Evolutionary conservation across 2,329 filamentous ascomycete genomes (phyloP), one percentile per base, ranked within the genome.

Genomic region (Pezicula carpinea): DNA sequence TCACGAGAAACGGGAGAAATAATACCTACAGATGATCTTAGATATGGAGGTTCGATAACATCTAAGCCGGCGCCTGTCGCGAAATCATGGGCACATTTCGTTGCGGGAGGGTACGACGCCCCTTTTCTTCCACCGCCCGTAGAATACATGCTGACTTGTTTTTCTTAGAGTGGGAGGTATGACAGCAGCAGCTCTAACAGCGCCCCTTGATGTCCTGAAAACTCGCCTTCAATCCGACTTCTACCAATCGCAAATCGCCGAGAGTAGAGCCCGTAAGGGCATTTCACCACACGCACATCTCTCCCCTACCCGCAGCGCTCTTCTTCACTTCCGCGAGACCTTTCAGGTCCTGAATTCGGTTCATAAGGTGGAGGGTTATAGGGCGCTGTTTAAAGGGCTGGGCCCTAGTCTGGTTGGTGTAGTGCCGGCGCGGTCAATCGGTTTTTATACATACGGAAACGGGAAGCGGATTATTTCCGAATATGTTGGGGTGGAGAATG

Each of bases 141-240:
- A 11, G 32, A 29, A 10, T 36, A 40, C 41, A 39, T 52, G 15
- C 47, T 49, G 29, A 53, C 39, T 33, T 49, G 50, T 47, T 49
- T 44, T 47, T 10, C 39, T 48, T 40, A 95, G 91, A 35, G 70
- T 89, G 44, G 91, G 91, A 58, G 91, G 91, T 57, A 95, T 96
- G 84, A 90, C 89, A 15, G 85, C 92, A 10, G 88, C 92, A 19
- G 84, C 87, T n/a, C 70, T 96, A n/a, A 96, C 92, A 2, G 90
- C 89, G 7, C 92, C 92, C 18, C 85, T 97, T 50, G 92, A 96
- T 63, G 91, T 96, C 26, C 78, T 97, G 43, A 95, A 95, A 67
- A 97, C 92, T 10, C 83, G 92, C 31, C 75, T 97, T 3, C 92
- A 97, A 66, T 95, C 89, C 60, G 91, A 95, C 63, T 95, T 95